phyloP scores from a whole-genome alignment of 148 eudicot species.

The Selenicereus undatus region DNA sequence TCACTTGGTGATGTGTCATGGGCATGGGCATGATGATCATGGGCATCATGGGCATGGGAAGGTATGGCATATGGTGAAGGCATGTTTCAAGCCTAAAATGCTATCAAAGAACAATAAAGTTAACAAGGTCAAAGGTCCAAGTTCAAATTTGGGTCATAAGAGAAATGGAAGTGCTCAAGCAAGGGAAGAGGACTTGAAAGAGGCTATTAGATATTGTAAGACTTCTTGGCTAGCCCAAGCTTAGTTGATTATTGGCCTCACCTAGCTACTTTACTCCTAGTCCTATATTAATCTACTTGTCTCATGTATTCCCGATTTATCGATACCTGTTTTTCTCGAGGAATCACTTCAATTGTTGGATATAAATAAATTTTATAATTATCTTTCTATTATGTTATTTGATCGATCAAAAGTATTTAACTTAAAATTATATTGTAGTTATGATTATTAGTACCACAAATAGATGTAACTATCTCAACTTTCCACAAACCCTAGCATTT shows the following conservation, averaged over 20 bases:
- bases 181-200: constrained; percentile 2
- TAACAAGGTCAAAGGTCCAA: background rate
- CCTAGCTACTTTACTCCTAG: no score
- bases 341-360: no score
- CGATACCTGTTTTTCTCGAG: no score
- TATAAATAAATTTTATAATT: no score
- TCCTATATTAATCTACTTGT: no score
- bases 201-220: background rate
- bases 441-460: no score
- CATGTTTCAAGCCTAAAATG: constrained; percentile 7
- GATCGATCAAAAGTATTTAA: no score
- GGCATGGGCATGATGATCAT: background rate
- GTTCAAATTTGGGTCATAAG: background rate
- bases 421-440: no score
- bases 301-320: no score
- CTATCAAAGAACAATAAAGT: background rate
- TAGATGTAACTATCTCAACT: no score
- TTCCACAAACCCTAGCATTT: no score
- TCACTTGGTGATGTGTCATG: constrained; percentile 4
- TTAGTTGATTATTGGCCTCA: background rate
- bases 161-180: background rate
- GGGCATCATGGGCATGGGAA: background rate
- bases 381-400: no score
- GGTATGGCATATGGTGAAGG: background rate
- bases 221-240: background rate